These are phyloP conservation scores for Amoebophrya sp. DNA, from an alignment of 169 alveolate genomes.

Conservation along the genomic window DNA sequence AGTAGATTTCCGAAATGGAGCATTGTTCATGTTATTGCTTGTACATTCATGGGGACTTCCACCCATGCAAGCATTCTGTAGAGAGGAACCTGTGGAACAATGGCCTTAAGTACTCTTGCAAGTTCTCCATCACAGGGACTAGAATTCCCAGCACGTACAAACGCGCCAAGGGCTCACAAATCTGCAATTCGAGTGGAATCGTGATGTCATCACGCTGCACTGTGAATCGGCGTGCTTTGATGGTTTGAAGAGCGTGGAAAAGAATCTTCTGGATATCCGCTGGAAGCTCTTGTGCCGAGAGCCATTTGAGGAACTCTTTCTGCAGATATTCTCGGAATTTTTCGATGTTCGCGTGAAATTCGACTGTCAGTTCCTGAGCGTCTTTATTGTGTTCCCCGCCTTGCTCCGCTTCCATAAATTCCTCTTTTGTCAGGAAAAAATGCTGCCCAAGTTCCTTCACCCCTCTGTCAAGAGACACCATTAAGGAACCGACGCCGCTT, in stretches of 20 bases:
- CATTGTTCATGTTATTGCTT: no score
- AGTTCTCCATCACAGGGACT: neutral
- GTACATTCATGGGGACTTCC: no score
- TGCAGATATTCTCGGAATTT: neutral
- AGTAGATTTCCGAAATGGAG: no score
- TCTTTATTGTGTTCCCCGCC: neutral
- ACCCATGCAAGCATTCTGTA: no score
- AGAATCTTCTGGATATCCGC: neutral
- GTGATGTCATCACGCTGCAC: neutral
- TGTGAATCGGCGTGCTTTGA: neutral
- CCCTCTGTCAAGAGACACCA: neutral
- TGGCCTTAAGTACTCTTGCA: neutral
- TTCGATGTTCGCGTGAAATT: neutral
- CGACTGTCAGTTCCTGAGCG: slow-evolving; percentile 10
- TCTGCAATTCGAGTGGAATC: neutral
- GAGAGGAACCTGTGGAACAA: no score
- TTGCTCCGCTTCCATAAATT: neutral
- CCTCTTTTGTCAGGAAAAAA: neutral
- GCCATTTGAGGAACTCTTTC: neutral
- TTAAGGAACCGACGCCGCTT: neutral
- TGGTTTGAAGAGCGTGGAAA: neutral
- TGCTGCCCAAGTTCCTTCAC: neutral
- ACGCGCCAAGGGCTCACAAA: neutral
- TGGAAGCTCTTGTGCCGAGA: neutral
- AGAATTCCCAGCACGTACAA: neutral